A percentile compares a stretch with the other conserved stretches of the same genome.
Evolutionary conservation across 2,329 filamentous ascomycete species (phyloP).

Genomic region (Chaetomiaceae sp.): DNA sequence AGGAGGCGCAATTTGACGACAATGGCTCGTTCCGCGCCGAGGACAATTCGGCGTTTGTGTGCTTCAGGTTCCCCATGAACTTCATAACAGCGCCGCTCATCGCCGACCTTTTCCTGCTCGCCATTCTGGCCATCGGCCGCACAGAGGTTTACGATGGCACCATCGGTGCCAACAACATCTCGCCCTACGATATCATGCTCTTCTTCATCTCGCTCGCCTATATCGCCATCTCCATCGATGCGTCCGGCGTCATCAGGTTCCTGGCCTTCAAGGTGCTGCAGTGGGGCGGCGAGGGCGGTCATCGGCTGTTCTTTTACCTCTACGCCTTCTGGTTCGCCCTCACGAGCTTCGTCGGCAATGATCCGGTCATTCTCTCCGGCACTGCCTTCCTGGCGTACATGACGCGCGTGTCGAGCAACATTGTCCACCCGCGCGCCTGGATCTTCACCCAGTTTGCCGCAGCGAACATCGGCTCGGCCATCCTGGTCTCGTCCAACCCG

Average conservation of each 20-base stretch:
- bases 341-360: conserved; percentile 65
- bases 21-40: conserved; percentile 24
- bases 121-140: conserved; percentile 60
- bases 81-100: conserved; percentile 65
- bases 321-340: conserved; percentile 66
- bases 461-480: conserved; percentile 68
- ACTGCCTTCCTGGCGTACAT: conserved; percentile 72
- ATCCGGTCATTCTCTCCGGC: conserved; percentile 68
- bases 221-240: conserved; percentile 71
- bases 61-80: conserved; percentile 57
- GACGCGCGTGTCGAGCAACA: conserved; percentile 68
- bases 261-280: conserved; percentile 65
- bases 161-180: conserved; percentile 58
- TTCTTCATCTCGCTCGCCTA: conserved; percentile 71
- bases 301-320: conserved; percentile 64
- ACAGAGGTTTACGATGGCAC: conserved; percentile 64
- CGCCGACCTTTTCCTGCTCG: conserved; percentile 64
- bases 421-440: conserved; percentile 64
- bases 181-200: conserved; percentile 65
- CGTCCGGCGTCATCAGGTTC: conserved; percentile 65
- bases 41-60: conserved; percentile 38
- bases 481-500: conserved; percentile 71
- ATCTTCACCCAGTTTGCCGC: conserved; percentile 66
- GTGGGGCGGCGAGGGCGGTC: conserved; percentile 60
- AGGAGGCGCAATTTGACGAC: conserved; percentile 6